phyloP scores from a whole-genome alignment of 1,284 basidiomycete species.

The Ganoderma meredithae region DNA sequence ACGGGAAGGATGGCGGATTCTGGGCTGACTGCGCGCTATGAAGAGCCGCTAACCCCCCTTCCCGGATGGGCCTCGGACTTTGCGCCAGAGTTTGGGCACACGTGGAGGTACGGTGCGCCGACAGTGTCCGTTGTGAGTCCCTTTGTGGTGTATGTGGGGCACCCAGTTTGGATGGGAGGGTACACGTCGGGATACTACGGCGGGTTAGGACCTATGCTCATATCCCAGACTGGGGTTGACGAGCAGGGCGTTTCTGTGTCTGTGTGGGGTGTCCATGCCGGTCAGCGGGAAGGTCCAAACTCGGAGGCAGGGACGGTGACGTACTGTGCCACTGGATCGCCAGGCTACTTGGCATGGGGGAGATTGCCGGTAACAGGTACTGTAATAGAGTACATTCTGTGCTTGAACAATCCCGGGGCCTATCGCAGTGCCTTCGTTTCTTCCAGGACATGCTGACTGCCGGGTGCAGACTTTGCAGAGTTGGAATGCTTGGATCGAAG shows the following conservation, averaged over 20 bases:
- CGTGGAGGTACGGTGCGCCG: not conserved
- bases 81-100: not conserved
- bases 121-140: not conserved
- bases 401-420: no score
- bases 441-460: no score
- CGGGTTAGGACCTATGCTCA: not conserved
- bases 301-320: not conserved
- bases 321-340: not conserved
- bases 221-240: not conserved
- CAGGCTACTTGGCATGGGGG: not conserved
- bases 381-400: no score
- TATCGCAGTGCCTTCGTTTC: no score
- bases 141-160: not conserved
- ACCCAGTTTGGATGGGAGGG: not conserved
- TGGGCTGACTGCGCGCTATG: not conserved
- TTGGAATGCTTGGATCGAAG: no score
- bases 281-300: not conserved
- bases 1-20: not conserved
- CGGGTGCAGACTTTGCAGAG: no score
- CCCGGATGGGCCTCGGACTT: not conserved
- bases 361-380: no score
- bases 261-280: not conserved
- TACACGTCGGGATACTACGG: not conserved
- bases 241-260: not conserved
- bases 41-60: not conserved